Evolutionary conservation across 345 rosid species (phyloP).

Genomic region (Gossypium anomalum): DNA sequence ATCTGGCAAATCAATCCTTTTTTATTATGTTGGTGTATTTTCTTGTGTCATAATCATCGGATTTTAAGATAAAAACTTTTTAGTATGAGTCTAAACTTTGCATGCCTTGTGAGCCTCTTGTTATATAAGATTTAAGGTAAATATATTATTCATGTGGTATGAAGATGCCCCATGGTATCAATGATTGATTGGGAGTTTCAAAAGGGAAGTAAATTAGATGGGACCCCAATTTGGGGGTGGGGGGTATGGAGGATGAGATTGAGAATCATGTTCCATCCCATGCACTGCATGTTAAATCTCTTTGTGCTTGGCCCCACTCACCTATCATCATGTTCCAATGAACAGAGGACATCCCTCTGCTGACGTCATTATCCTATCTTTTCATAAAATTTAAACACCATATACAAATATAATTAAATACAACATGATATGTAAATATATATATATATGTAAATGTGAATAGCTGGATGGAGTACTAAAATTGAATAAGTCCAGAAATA

Average conservation of each 20-base stretch:
- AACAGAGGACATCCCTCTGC: background rate
- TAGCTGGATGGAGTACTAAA: background rate
- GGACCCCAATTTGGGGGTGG: background rate
- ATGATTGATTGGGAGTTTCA: background rate
- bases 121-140: background rate
- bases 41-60: background rate
- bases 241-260: background rate
- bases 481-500: background rate
- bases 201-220: slow-evolving; percentile 9
- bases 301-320: background rate
- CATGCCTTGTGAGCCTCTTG: background rate
- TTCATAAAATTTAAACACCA: background rate
- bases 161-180: background rate
- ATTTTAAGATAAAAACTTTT: no score
- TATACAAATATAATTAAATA: background rate
- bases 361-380: background rate
- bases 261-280: background rate
- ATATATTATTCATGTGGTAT: background rate
- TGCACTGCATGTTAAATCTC: slow-evolving; percentile 5
- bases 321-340: background rate
- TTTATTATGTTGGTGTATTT: background rate
- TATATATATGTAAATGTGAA: background rate
- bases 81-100: background rate
- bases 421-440: background rate
- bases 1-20: background rate